Evolutionary conservation across 2,329 filamentous ascomycete genomes (phyloP).

Genomic region (Seiridium cupressi): DNA sequence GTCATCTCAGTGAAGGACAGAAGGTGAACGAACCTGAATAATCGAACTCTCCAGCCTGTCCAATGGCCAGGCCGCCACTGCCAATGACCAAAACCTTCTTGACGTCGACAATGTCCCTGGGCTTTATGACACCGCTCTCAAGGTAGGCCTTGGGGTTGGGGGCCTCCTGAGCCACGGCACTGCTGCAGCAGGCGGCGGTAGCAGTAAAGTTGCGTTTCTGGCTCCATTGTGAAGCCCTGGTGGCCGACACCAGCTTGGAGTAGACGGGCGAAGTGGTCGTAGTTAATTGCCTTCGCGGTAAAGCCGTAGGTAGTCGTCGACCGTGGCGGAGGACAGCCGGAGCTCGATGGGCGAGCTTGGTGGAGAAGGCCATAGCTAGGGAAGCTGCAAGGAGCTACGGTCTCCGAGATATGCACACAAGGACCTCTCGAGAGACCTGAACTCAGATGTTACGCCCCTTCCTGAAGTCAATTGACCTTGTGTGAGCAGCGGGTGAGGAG

Average conservation of each 20-base stretch:
- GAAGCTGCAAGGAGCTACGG: slow-evolving; percentile 9
- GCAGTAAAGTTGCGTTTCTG: slow-evolving; percentile 50
- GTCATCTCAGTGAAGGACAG: slow-evolving; percentile 3
- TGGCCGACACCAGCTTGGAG: slow-evolving; percentile 27
- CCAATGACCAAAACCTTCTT: slow-evolving; percentile 98
- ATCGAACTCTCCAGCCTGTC: slow-evolving; percentile 96
- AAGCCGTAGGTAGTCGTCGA: slow-evolving; percentile 45
- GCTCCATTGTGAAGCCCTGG: slow-evolving; percentile 31
- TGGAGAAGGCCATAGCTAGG: slow-evolving; percentile 26
- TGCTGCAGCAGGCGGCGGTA: slow-evolving; percentile 38
- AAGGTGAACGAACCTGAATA: slow-evolving; percentile 76
- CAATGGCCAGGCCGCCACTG: slow-evolving; percentile 92
- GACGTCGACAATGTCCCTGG: slow-evolving; percentile 77
- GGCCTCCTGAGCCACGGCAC: slow-evolving; percentile 59
- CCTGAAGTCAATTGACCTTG: slow-evolving; percentile 24
- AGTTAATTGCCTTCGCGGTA: slow-evolving; percentile 43
- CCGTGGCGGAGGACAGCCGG: slow-evolving; percentile 57
- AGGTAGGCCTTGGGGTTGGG: slow-evolving; percentile 86
- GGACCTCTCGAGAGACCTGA: slow-evolving; percentile 23
- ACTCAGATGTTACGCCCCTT: slow-evolving; percentile 25
- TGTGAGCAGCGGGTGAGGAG: not conserved
- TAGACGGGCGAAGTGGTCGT: slow-evolving; percentile 32
- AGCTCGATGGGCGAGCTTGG: slow-evolving; percentile 52
- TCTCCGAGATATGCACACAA: slow-evolving; percentile 15
- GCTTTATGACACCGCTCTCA: slow-evolving; percentile 82